phyloP scores from a whole-genome alignment of 2,329 filamentous ascomycete species.

The Fusarium begoniae region DNA sequence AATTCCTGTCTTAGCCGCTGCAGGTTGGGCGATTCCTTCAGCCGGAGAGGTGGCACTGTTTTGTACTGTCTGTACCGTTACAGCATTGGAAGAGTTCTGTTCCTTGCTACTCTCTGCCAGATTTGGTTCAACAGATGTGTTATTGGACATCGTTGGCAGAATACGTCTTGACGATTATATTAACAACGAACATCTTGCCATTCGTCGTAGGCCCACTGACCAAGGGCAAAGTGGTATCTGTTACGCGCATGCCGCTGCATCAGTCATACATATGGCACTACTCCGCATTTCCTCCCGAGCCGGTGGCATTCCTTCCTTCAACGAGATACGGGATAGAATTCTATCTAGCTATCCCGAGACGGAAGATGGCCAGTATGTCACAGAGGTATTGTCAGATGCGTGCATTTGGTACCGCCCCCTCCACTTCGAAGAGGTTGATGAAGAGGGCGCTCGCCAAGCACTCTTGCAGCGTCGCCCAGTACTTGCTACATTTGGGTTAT shows the following conservation, averaged over 20 bases:
- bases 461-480: not conserved
- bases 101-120: not conserved
- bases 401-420: not conserved
- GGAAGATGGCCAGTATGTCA: rapidly evolving
- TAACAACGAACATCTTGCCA: not conserved
- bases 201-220: rapidly evolving
- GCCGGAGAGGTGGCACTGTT: not conserved
- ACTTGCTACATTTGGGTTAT: not conserved
- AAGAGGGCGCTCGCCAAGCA: not conserved
- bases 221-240: not conserved
- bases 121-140: not conserved
- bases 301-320: not conserved
- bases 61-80: not conserved
- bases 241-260: not conserved
- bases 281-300: not conserved
- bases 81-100: not conserved
- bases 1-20: not conserved
- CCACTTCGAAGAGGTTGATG: rapidly evolving
- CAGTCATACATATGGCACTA: not conserved
- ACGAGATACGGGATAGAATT: not conserved
- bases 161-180: not conserved
- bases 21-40: not conserved
- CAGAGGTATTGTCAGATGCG: not conserved
- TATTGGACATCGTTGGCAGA: not conserved
- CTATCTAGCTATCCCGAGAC: rapidly evolving